Evolutionary conservation across 371 early-diverging fungal genomes (phyloP), one percentile per base, ranked within the genome.

Genomic region (Choanephora cucurbitarum): DNA sequence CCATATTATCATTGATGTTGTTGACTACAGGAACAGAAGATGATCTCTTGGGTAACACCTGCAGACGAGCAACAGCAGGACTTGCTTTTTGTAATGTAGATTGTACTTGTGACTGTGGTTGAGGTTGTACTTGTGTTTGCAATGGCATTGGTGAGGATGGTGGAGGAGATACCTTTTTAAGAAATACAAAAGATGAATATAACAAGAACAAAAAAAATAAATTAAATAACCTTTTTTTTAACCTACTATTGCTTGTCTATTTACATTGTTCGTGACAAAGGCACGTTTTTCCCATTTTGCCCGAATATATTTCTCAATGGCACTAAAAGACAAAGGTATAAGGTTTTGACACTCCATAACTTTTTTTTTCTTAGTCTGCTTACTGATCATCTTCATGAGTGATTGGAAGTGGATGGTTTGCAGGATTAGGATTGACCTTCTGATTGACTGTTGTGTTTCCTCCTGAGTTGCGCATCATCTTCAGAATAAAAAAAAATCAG

Each of bases 251-350:
- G 11, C 9, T 14, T 37, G 37, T 49, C 32, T 52, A 23, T 28
- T 28, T 28, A 15, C 50, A 17, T 46, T 57, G n/a, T 62, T 50
- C 24, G 77, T 82, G 61, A 86, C 77, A 66, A 87, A 93, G 23
- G 72, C 61, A 32, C 91, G 87, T 50, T 89, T 87, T 60, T 98
- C 96, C 78, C 96, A 98, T 71, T 98, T 98, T 52, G 90, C 85
- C 14, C 98, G 85, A 50, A 98, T 95, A 60, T 86, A 97, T 52
- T 81, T 82, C 52, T 96, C 97, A 72, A 96, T 83, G 46, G 86
- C 91, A 53, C 91, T 88, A 60, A 45, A 21, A 9, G 23, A 41
- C 24, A 24, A 24, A 41, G 24, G 13, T 17, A 18, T 46, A 37
- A 44, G 33, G 15, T n/a, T 39, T 31, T 17, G 24, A 31, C 19